A percentile compares a stretch with the other conserved stretches of the same genome.
Evolutionary conservation across 352 stramenopile genomes (phyloP).

Genomic region (Phytophthora pistaciae): DNA sequence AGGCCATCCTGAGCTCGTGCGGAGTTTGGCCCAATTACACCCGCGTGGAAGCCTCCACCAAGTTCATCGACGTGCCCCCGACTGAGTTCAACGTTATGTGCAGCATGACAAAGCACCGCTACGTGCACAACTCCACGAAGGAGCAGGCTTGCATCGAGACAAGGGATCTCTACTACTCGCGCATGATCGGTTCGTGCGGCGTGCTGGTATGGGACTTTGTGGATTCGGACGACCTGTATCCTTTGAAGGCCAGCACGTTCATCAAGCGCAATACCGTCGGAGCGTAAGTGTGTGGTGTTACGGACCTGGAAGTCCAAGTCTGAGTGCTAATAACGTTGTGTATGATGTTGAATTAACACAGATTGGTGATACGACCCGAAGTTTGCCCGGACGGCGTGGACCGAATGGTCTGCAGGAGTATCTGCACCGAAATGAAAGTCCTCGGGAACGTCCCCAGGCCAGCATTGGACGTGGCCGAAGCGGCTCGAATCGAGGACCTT

Average conservation of each 20-base stretch:
- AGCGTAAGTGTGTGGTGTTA: slow-evolving; percentile 29
- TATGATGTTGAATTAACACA: neutral
- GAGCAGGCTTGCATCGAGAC: slow-evolving; percentile 31
- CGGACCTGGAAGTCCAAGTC: too few relatives aligned
- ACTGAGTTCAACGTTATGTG: slow-evolving; percentile 14
- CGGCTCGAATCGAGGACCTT: slow-evolving; percentile 29
- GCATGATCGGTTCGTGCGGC: slow-evolving; percentile 32
- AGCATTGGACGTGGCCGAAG: slow-evolving; percentile 23
- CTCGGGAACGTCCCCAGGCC: slow-evolving; percentile 9
- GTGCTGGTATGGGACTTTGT: slow-evolving; percentile 57
- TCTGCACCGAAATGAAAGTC: slow-evolving; percentile 38
- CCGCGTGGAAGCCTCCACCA: slow-evolving; percentile 26
- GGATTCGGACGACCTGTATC: slow-evolving; percentile 47
- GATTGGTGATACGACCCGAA: slow-evolving; percentile 33
- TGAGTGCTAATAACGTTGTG: neutral
- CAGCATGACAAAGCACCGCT: slow-evolving; percentile 29
- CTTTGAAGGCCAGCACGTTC: slow-evolving; percentile 27
- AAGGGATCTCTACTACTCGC: slow-evolving; percentile 39
- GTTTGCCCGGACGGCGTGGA: slow-evolving; percentile 33
- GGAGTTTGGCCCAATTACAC: slow-evolving; percentile 40
- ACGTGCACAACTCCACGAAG: slow-evolving; percentile 27
- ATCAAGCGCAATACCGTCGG: slow-evolving; percentile 44
- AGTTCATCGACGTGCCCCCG: slow-evolving; percentile 21
- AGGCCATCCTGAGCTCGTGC: slow-evolving; percentile 33
- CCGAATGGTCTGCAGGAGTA: slow-evolving; percentile 33